Evolutionary conservation across 345 rosid genomes (phyloP).

Genomic region (Gossypium thurberi): DNA sequence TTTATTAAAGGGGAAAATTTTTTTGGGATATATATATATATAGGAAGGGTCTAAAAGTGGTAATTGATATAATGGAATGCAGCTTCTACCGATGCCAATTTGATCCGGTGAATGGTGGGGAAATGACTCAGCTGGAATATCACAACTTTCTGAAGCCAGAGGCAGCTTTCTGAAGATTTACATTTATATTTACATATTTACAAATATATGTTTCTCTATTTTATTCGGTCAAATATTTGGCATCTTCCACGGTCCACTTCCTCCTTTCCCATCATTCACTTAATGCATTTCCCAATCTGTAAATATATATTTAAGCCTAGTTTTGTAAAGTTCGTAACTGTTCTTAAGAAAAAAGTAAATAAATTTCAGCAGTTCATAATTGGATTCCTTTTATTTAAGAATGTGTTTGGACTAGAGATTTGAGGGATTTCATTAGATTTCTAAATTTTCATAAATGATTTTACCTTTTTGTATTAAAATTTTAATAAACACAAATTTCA

Average conservation of each 20-base stretch:
- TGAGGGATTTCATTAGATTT: too few relatives aligned
- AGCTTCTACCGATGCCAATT: slow-evolving; percentile 87
- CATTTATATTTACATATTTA: neutral
- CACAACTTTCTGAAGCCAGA: slow-evolving; percentile 82
- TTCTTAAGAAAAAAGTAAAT: neutral
- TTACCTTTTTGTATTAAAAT: too few relatives aligned
- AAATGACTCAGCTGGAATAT: slow-evolving; percentile 80
- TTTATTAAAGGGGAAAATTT: neutral
- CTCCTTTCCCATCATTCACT: neutral
- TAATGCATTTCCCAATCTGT: slow-evolving; percentile 1
- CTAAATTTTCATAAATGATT: too few relatives aligned
- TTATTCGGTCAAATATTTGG: neutral
- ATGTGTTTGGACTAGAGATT: too few relatives aligned
- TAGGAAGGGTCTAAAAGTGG: neutral
- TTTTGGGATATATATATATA: neutral
- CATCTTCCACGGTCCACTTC: neutral
- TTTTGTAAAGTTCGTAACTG: neutral
- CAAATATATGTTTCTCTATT: neutral
- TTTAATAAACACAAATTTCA: too few relatives aligned
- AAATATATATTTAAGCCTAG: neutral
- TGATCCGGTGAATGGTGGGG: slow-evolving; percentile 85
- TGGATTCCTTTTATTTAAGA: too few relatives aligned
- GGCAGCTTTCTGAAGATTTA: slow-evolving; percentile 35
- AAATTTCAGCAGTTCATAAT: too few relatives aligned
- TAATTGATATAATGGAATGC: slow-evolving; percentile 24